These are phyloP conservation scores for Pilatotrama ljubarskyi DNA, from an alignment of 768 basidiomycete genomes.

Conservation along the genomic window DNA sequence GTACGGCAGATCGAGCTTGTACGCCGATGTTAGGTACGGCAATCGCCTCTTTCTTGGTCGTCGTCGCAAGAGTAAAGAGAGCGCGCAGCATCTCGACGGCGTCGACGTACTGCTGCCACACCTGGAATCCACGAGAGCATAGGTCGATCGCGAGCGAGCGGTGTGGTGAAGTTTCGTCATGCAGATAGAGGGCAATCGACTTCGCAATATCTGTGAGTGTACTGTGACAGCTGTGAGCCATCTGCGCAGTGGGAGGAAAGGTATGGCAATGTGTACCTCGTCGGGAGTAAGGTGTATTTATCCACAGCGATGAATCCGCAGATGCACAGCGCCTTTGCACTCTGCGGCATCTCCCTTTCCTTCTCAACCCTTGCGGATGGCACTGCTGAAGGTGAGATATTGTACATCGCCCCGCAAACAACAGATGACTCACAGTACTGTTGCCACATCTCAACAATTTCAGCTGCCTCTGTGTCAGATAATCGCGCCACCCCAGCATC, in stretches of 20 bases:
- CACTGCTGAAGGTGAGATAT: background rate
- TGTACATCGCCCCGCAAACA: background rate
- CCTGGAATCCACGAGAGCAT: slow-evolving; percentile 85
- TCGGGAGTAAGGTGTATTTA: slow-evolving; percentile 73
- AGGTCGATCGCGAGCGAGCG: slow-evolving; percentile 82
- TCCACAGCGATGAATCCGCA: slow-evolving; percentile 83
- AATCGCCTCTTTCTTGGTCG: slow-evolving; percentile 65
- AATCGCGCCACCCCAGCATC: slow-evolving; percentile 70
- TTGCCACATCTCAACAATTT: slow-evolving; percentile 63
- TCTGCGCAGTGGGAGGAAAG: no score
- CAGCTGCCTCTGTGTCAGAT: slow-evolving; percentile 63
- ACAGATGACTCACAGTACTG: slow-evolving; percentile 49
- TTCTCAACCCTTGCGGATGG: slow-evolving; percentile 43
- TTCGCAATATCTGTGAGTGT: slow-evolving; percentile 81
- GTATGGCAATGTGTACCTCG: slow-evolving; percentile 48
- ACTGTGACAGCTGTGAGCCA: slow-evolving; percentile 39
- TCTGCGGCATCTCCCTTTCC: slow-evolving; percentile 55
- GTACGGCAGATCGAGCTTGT: slow-evolving; percentile 79
- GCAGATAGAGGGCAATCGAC: slow-evolving; percentile 76
- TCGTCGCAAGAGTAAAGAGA: slow-evolving; percentile 80
- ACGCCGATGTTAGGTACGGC: slow-evolving; percentile 66
- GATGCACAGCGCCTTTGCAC: slow-evolving; percentile 75
- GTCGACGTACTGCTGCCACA: slow-evolving; percentile 95
- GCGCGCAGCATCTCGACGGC: slow-evolving; percentile 84
- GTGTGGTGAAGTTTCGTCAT: slow-evolving; percentile 67